Evolutionary conservation across 2,329 filamentous ascomycete genomes (phyloP).

Genomic region (Aureobasidium sp.): DNA sequence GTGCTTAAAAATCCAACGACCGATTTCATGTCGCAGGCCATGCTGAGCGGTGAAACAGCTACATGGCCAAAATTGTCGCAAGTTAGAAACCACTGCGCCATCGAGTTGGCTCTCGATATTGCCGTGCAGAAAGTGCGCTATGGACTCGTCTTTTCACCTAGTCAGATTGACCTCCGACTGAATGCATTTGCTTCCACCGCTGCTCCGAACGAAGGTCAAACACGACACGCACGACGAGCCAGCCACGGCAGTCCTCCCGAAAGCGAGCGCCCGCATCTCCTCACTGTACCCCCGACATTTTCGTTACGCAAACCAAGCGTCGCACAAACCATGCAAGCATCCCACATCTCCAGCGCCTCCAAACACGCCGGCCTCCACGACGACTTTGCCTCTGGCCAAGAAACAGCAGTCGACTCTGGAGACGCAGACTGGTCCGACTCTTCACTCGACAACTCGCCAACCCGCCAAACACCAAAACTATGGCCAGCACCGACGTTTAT

Average conservation of each 20-base stretch:
- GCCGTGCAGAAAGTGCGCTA: slow-evolving; percentile 64
- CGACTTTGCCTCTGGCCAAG: slow-evolving; percentile 12
- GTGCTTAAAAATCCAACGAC: slow-evolving; percentile 77
- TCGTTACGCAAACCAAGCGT: slow-evolving; percentile 1
- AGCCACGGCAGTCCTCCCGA: slow-evolving; percentile 10
- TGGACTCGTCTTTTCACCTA: slow-evolving; percentile 61
- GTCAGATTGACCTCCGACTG: slow-evolving; percentile 52
- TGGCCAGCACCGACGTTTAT: slow-evolving; percentile 23
- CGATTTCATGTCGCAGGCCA: slow-evolving; percentile 78
- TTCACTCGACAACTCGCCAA: slow-evolving; percentile 23
- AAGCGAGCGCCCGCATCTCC: background rate
- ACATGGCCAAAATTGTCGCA: slow-evolving; percentile 88
- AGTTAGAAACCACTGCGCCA: slow-evolving; percentile 78
- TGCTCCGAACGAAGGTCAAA: background rate
- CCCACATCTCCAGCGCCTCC: background rate
- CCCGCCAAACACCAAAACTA: slow-evolving; percentile 20
- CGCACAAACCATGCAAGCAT: background rate
- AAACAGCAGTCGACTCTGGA: slow-evolving; percentile 20
- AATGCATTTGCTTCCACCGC: slow-evolving; percentile 18
- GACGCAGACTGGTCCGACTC: slow-evolving; percentile 28
- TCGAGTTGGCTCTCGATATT: slow-evolving; percentile 76
- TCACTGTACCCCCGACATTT: background rate
- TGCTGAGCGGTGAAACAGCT: slow-evolving; percentile 71
- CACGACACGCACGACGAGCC: background rate
- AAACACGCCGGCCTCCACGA: background rate